Base-by-base conservation (phyloP, 2,329 filamentous ascomycete species). In the Aspergillus sp. region DNA sequence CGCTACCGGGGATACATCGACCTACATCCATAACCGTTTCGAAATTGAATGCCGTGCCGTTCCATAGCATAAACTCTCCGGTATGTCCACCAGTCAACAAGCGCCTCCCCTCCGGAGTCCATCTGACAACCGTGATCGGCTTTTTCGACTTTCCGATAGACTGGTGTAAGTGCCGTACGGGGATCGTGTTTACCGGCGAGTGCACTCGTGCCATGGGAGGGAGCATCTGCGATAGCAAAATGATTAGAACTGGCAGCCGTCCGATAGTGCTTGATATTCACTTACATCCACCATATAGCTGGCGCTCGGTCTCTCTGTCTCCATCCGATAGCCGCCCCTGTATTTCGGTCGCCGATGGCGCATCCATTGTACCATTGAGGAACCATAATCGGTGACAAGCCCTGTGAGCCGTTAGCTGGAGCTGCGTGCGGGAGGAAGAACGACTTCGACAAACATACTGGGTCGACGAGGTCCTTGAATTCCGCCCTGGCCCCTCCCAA, bases 61-160 rank as follows among this genome's bases (percentile, higher is more conserved):
- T 99, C 95, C 95, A 99, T 3, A 99, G 78, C 40, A 96, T 99
- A 69, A 99, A 99, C 73, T 99, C 95, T 70, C 95, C 95, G 73
- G 93, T 98, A 65, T 92, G 96, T 0, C 93, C 96, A 21, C 92
- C 95, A 0, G 95, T 98, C 71, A 99, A 82, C 56, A 99, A 79
- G 65, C 95, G 84, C 60, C 95, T 88, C 27, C 95, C 95, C 75
- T 99, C 95, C 6, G 95, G 95, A 15, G 96, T 99, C 95, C 95
- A 99, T 73, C 91, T 86, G 41, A 99, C 93, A 8, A 98, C 91
- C 63, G 97, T 98, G 70, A 99, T 90, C 2, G 95, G 95, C 67
- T 98, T 95, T 71, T 96, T 96, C 69, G 96, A 93, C 72, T 99
- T 99, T 79, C 98, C 98, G 6, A 98, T 84, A 0, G 95, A 98